Evolutionary conservation across 2,329 filamentous ascomycete genomes (phyloP).

Genomic region (Pseudogymnoascus sp.): DNA sequence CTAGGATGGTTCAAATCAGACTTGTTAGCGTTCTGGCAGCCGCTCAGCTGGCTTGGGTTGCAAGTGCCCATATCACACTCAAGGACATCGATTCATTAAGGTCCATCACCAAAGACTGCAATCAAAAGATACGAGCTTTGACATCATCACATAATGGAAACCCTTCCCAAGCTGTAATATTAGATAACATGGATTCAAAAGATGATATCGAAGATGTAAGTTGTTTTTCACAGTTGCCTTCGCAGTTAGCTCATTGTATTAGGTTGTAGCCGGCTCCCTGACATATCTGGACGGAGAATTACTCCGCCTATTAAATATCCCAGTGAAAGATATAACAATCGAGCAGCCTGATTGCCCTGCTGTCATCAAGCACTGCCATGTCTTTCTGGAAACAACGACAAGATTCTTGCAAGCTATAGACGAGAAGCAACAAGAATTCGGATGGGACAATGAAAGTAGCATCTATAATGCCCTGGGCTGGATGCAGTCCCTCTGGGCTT

Average conservation of each 20-base stretch:
- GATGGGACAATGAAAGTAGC: constrained; percentile 16
- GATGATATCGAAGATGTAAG: constrained; percentile 22
- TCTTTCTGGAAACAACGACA: constrained; percentile 21
- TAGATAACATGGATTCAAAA: neutral
- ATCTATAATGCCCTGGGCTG: constrained; percentile 20
- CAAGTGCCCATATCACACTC: neutral
- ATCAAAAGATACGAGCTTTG: constrained; percentile 1
- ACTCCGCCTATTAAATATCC: constrained; percentile 12
- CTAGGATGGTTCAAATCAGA: constrained; percentile 1
- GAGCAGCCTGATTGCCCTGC: constrained; percentile 11
- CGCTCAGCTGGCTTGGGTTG: neutral
- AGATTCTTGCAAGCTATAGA: constrained; percentile 23
- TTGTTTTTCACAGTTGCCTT: constrained; percentile 8
- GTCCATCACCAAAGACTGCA: neutral
- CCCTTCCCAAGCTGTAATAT: neutral
- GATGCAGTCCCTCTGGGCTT: constrained; percentile 27
- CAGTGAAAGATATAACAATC: neutral
- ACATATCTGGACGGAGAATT: constrained; percentile 4
- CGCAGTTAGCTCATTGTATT: constrained; percentile 1
- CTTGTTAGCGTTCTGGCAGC: neutral
- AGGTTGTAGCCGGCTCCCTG: constrained; percentile 7
- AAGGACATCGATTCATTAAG: constrained; percentile 3
- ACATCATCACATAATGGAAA: neutral
- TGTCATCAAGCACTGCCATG: constrained; percentile 20
- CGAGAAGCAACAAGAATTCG: constrained; percentile 20